Conservation (phyloP, 1,284 basidiomycete species). For the Coniophora puteana region DNA sequence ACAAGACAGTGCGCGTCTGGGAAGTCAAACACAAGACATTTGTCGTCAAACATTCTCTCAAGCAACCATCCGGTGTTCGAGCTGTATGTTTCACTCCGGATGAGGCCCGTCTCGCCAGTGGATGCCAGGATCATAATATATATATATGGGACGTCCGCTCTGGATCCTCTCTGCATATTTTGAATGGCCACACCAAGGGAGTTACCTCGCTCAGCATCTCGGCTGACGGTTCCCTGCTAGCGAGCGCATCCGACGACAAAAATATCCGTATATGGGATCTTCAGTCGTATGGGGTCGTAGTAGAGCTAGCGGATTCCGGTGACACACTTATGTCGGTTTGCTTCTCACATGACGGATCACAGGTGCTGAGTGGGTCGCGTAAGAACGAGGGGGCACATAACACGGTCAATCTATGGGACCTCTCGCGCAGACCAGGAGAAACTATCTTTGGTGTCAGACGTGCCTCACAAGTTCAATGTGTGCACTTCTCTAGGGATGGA, state of each 20-base stretch:
- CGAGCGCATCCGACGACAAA: slow-evolving; percentile 86
- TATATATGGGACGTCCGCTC: not conserved
- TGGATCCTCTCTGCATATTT: not conserved
- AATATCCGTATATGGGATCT: slow-evolving; percentile 97
- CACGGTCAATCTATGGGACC: too few species aligned
- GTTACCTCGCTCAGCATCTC: too few species aligned
- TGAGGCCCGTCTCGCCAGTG: not conserved
- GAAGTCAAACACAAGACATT: not conserved
- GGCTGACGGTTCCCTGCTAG: slow-evolving; percentile 97
- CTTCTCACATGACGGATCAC: too few species aligned
- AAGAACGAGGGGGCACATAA: too few species aligned
- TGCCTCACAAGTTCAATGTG: too few species aligned
- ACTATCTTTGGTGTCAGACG: too few species aligned
- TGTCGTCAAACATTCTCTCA: not conserved
- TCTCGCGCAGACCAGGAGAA: too few species aligned
- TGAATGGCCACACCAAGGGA: not conserved
- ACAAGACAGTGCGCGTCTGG: not conserved
- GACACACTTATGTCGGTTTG: too few species aligned
- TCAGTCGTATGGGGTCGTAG: too few species aligned
- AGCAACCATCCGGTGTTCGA: not conserved
- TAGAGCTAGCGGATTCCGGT: too few species aligned
- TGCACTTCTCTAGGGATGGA: too few species aligned
- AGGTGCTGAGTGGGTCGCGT: too few species aligned
- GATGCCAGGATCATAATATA: not conserved
- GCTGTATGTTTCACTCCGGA: not conserved